Evolutionary conservation across 768 basidiomycete genomes (phyloP), one percentile per base, ranked within the genome.

Genomic region (Cubamyces lactineus): DNA sequence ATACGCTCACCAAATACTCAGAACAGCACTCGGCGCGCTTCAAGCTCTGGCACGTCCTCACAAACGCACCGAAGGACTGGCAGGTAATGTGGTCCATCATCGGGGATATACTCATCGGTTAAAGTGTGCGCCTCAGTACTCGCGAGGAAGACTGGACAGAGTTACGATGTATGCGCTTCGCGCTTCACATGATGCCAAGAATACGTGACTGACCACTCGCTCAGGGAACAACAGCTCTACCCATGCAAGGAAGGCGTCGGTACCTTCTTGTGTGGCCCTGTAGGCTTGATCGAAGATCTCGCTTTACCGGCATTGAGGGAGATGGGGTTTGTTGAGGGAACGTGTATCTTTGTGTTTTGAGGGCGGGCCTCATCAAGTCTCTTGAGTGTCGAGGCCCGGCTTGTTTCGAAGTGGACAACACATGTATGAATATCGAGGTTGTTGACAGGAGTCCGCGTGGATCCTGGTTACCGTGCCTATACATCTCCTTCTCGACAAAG

Each of bases 1-100:
- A 66, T 5, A 46, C 51, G 40, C 61, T 70, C 8, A 40, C 65
- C 46, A 30, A 59, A 38, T 68, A 63, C 52, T 58, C 65, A 12
- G 53, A 68, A 11, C 46, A 54, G 1, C 51, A 64, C 38, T 45
- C 58, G 1, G 53, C 51, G 6, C 61, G 61, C 12, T 70, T 70
- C 65, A 62, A 66, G 48, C 52, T 70, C 1, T 70, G 67, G 67
- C 66, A 70, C 43, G 59, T 61, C 17, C 51, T 70, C 3, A 61
- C 63, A 2, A 53, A 53, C 26, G 55, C 59, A 6, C 66, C 65
- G 21, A 40, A 60, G 5, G 47, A 16, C 9, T 64, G 58, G 69
- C 63, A 66, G 60, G 64, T 59, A 23, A 34, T 34, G 34, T 11
- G 34, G 9, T 11, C 34, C 9, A 9, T 34, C 9, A 4, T 34